Base-by-base conservation (phyloP, 371 early-diverging fungal species). In the Coemansia linderi region DNA sequence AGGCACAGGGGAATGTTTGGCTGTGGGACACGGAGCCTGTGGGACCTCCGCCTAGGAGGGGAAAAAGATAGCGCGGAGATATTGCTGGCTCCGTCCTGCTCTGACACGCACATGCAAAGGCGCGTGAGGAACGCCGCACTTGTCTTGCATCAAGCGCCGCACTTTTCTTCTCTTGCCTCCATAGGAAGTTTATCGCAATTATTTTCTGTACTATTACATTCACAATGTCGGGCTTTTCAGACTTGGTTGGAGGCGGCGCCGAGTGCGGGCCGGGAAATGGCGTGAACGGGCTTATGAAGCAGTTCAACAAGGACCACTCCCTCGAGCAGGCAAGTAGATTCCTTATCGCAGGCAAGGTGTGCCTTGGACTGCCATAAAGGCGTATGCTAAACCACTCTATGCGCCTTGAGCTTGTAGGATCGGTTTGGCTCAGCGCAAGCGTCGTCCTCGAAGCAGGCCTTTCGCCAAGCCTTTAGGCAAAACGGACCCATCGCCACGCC, bases 191-290 rank as follows among this genome's bases (percentile, higher is more conserved):
- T 24, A 50, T 63, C 10, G 22, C 59, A 8, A 22, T 57, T 24
- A n/a, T 24, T 66, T 48, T 12, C 15, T 66, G 22, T 59, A 52
- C n/a, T 43, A 10, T 24, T 52, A 52, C 6, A 17, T 17, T 31
- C 17, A 13, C 2, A 73, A 83, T 83, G 83, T 80, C 80, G 3
- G 83, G 83, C 41, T 73, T 84, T 57, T 72, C 84, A 56, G 81
- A 83, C 60, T 68, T 89, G 19, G 83, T 85, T 69, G 79, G 85
- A 13, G 81, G 75, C 41, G 88, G 85, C 56, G 88, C 91, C 48
- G 93, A 93, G 61, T 93, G 93, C 73, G 91, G 91, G 6, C 90
- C 91, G 17, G 86, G 83, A 44, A 93, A 92, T 65, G 87, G 92
- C 33, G 86, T 92, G 87, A 81, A 81, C 13, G 86, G 88, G 5